These are phyloP conservation scores for Anacardium occidentale DNA, from an alignment of 345 rosid species.

Conservation along the genomic window DNA sequence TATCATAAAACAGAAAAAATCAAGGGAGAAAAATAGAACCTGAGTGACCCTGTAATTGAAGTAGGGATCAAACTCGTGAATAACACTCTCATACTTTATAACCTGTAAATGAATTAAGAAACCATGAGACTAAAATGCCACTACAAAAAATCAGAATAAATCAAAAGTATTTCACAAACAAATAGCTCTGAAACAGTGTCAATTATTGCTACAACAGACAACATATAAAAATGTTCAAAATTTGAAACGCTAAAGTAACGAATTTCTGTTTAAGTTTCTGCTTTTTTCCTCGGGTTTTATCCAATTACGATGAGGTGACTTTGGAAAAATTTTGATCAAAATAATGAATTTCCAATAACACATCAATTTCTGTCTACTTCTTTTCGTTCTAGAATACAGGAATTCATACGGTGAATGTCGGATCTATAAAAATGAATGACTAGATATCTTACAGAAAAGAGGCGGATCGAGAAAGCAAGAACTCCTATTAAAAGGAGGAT, in stretches of 20 bases:
- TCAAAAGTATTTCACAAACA: neutral
- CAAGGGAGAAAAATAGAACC: slow-evolving; percentile 40
- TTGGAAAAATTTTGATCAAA: neutral
- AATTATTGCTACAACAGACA: neutral
- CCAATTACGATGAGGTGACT: neutral
- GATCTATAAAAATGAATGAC: slow-evolving; percentile 31
- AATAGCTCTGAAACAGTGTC: neutral
- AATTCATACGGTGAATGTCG: slow-evolving; percentile 25
- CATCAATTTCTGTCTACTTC: neutral
- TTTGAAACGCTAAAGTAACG: neutral
- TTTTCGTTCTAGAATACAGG: neutral
- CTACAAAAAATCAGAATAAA: neutral
- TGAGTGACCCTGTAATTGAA: slow-evolving; percentile 98
- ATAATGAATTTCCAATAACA: neutral
- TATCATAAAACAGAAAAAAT: neutral
- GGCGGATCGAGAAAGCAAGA: slow-evolving; percentile 98
- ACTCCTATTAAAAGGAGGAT: slow-evolving; percentile 90
- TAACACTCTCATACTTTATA: slow-evolving; percentile 93
- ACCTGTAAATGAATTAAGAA: slow-evolving; percentile 55
- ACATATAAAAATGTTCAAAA: neutral
- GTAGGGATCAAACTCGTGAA: slow-evolving; percentile 98
- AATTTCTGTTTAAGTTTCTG: too few species aligned
- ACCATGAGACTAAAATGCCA: slow-evolving; percentile 13
- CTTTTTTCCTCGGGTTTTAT: neutral
- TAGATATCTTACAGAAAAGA: slow-evolving; percentile 74